Conservation (phyloP, 2,329 filamentous ascomycete species). For the Xylaria sp. region DNA sequence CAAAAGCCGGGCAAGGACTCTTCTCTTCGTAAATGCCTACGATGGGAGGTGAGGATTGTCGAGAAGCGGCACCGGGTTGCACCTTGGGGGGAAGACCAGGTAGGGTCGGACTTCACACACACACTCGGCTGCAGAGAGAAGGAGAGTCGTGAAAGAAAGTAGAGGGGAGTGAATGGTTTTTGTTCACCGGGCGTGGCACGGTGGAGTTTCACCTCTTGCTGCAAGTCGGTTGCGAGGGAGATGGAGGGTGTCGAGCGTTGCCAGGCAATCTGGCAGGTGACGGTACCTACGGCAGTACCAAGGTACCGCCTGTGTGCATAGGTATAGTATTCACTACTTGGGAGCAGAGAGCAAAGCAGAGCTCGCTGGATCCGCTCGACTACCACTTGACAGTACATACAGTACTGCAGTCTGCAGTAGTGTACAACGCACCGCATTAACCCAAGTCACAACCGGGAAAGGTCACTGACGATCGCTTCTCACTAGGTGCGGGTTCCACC, state of each 20-base stretch:
- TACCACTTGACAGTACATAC: too few relatives aligned
- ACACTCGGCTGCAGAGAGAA: conserved; percentile 33
- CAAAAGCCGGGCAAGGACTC: conserved; percentile 24
- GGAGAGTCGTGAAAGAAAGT: conserved; percentile 27
- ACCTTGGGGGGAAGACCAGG: conserved; percentile 23
- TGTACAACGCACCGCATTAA: not conserved
- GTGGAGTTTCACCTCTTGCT: conserved; percentile 36
- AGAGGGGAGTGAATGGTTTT: conserved; percentile 40
- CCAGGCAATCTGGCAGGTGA: conserved; percentile 34
- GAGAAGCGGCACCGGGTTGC: conserved; percentile 33
- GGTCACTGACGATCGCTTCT: conserved; percentile 9
- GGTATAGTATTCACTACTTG: not conserved
- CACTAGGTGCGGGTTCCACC: conserved; percentile 15
- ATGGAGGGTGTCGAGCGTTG: conserved; percentile 33
- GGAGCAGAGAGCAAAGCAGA: too few relatives aligned
- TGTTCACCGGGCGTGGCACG: conserved; percentile 32
- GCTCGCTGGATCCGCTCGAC: too few relatives aligned
- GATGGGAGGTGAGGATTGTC: conserved; percentile 32
- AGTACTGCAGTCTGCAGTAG: too few relatives aligned
- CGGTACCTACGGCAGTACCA: conserved; percentile 5
- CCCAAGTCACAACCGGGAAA: conserved; percentile 12
- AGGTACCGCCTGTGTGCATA: not conserved
- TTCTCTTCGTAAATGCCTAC: conserved; percentile 34
- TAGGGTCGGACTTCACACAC: conserved; percentile 32
- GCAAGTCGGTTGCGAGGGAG: conserved; percentile 39